These are phyloP conservation scores for Yarrowia keelungensis DNA, from an alignment of 805 yeast genomes.

Conservation along the genomic window DNA sequence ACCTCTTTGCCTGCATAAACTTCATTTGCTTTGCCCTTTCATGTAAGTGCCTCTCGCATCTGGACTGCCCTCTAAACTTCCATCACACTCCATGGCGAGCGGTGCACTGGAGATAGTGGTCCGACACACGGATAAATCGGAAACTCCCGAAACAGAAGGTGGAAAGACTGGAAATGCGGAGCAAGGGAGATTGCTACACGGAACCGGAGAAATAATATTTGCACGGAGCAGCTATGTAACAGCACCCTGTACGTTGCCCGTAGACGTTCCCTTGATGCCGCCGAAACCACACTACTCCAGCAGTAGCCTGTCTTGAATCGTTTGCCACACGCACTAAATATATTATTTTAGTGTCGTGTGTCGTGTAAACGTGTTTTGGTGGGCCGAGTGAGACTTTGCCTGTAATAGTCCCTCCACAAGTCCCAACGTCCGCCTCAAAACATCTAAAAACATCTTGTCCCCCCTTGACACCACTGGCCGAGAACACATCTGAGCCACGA, in stretches of 20 bases:
- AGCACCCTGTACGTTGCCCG: not conserved
- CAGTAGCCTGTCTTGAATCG: constrained; percentile 23
- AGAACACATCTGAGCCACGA: not conserved
- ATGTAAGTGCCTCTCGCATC: constrained; percentile 32
- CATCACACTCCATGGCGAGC: constrained; percentile 34
- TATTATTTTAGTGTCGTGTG: constrained; percentile 28
- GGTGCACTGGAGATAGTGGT: constrained; percentile 18
- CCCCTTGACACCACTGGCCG: not conserved
- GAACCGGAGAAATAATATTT: not conserved
- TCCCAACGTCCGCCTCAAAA: constrained; percentile 2
- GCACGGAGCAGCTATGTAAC: not conserved
- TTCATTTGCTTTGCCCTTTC: constrained; percentile 31
- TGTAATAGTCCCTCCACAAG: not conserved
- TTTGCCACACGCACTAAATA: constrained; percentile 17
- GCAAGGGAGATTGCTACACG: not conserved
- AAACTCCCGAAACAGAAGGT: not conserved
- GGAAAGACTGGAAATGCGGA: not conserved
- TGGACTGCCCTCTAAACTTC: constrained; percentile 37
- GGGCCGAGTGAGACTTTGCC: constrained; percentile 26
- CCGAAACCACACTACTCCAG: not conserved
- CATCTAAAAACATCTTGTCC: not conserved
- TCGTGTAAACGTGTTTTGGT: constrained; percentile 25
- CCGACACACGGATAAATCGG: constrained; percentile 7
- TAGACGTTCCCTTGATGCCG: not conserved
- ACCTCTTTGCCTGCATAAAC: constrained; percentile 23